Percentiles rank a stretch among this genome's conserved stretches.
These are phyloP conservation scores for Schizosaccharomyces octosporus DNA, from an alignment of 805 yeast species.

Conservation along the genomic window DNA sequence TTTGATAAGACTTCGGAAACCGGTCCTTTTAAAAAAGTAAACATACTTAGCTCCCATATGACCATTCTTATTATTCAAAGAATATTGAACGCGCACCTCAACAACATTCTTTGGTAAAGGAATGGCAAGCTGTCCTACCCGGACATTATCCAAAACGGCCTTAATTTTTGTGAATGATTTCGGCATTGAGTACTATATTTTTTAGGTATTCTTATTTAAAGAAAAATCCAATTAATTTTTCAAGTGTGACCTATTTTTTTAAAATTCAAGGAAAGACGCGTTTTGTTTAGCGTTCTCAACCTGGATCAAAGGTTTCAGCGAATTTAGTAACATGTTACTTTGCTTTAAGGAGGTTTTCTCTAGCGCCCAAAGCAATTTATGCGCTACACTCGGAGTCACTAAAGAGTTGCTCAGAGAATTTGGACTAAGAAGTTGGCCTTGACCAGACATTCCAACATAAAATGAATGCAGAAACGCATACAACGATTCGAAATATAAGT, in stretches of 20 bases:
- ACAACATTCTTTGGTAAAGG: constrained; percentile 1
- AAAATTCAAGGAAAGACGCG: too few species aligned
- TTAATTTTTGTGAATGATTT: neutral
- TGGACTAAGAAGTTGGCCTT: neutral
- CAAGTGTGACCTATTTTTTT: too few species aligned
- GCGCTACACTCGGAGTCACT: neutral
- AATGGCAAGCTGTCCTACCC: neutral
- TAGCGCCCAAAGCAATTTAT: neutral
- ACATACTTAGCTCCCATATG: constrained; percentile 1
- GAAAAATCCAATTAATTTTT: neutral
- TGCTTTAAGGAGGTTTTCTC: neutral
- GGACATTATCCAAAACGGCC: constrained; percentile 7
- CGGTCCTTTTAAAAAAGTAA: neutral
- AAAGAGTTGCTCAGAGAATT: neutral
- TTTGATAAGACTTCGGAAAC: neutral
- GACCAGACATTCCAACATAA: neutral
- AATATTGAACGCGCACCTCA: neutral
- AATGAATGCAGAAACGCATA: constrained; percentile 33
- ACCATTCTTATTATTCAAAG: neutral
- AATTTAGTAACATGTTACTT: neutral
- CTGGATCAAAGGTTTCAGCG: neutral
- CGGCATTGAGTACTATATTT: neutral
- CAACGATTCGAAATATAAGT: constrained; percentile 69
- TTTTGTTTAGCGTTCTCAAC: neutral
- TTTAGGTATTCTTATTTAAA: neutral